Conservation (phyloP, 2,329 filamentous ascomycete species). For the Trichoderma pleuroti region DNA sequence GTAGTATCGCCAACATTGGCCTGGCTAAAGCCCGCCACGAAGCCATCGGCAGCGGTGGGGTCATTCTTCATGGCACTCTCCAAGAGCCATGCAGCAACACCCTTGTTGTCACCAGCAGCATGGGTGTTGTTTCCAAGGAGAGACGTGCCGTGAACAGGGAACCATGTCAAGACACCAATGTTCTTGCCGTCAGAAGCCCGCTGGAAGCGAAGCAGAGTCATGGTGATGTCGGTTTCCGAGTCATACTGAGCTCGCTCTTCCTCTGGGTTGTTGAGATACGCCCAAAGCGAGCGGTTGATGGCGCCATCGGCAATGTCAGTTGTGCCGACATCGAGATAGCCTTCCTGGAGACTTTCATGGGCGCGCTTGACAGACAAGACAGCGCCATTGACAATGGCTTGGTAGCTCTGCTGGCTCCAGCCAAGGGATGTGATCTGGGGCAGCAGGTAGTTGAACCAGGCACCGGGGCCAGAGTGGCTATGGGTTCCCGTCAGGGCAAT, state of each 20-base stretch:
- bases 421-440: slow-evolving; percentile 87
- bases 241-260: slow-evolving; percentile 69
- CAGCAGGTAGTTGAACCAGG: slow-evolving; percentile 90
- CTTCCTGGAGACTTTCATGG: slow-evolving; percentile 56
- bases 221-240: slow-evolving; percentile 48
- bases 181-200: slow-evolving; percentile 71
- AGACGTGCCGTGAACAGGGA: slow-evolving; percentile 87
- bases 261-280: slow-evolving; percentile 82
- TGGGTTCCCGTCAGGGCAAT: slow-evolving; percentile 90
- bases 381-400: slow-evolving; percentile 83
- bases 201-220: slow-evolving; percentile 78
- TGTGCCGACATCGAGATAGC: slow-evolving; percentile 66
- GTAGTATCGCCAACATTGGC: slow-evolving; percentile 88
- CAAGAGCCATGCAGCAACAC: slow-evolving; percentile 80
- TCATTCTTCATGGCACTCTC: slow-evolving; percentile 64
- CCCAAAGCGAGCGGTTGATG: slow-evolving; percentile 83
- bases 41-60: slow-evolving; percentile 57
- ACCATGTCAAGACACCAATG: slow-evolving; percentile 83
- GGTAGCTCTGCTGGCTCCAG: slow-evolving; percentile 82
- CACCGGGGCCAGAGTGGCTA: slow-evolving; percentile 85
- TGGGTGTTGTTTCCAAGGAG: slow-evolving; percentile 89
- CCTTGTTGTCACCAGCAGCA: slow-evolving; percentile 93
- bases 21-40: slow-evolving; percentile 90
- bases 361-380: slow-evolving; percentile 77
- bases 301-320: slow-evolving; percentile 72